These are phyloP conservation scores for Salvia rosmarinus DNA, from an alignment of 257 asterid species.

Conservation along the genomic window DNA sequence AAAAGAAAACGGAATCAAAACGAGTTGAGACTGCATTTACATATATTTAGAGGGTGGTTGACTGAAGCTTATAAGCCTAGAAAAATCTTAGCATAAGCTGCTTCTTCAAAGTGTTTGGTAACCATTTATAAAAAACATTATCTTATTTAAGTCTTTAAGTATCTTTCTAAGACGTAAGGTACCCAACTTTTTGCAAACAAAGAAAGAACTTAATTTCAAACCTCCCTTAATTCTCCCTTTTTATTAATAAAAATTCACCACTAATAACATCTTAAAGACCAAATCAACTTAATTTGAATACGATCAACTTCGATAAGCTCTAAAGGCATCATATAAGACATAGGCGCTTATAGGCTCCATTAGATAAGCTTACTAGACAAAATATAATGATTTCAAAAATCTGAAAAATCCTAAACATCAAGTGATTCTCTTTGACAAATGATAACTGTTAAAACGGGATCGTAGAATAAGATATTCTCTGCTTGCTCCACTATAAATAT, in stretches of 20 bases:
- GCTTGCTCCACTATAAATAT: not conserved
- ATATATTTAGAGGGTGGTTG: not conserved
- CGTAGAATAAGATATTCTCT: not conserved
- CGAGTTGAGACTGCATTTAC: not conserved
- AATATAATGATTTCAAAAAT: conserved; percentile 4
- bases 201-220: not conserved
- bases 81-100: not conserved
- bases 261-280: not conserved
- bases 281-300: not conserved
- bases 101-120: not conserved
- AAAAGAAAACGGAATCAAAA: not conserved
- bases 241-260: not conserved
- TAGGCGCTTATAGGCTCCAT: not conserved
- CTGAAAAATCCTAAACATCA: conserved; percentile 8
- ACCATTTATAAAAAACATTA: not conserved
- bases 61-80: not conserved
- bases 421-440: not conserved
- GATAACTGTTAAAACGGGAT: conserved; percentile 7
- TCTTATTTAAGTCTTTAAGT: not conserved
- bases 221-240: not conserved
- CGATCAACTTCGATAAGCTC: not conserved
- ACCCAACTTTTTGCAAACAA: not conserved
- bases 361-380: not conserved
- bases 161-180: not conserved
- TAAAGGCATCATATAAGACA: not conserved